These are phyloP conservation scores for Xylariaceae sp. DNA, from an alignment of 2,329 filamentous ascomycete genomes.

Conservation along the genomic window DNA sequence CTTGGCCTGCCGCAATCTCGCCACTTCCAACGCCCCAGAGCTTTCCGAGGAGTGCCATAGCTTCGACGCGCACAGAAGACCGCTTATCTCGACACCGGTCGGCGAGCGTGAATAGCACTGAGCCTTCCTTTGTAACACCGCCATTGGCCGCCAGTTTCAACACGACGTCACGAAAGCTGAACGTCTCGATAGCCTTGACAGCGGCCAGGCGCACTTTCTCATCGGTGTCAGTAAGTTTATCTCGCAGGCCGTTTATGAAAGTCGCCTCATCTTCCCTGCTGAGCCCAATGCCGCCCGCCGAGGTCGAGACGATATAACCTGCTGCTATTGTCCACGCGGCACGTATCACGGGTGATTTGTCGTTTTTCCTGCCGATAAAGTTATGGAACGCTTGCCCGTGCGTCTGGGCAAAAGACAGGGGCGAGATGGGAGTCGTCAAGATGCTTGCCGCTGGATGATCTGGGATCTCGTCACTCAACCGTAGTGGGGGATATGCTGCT, in stretches of 20 bases:
- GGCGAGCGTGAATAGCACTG: slow-evolving; percentile 74
- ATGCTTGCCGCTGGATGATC: slow-evolving; percentile 51
- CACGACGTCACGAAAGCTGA: slow-evolving; percentile 75
- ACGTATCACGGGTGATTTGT: slow-evolving; percentile 78
- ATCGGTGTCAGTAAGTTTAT: slow-evolving; percentile 81
- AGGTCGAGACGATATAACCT: slow-evolving; percentile 84
- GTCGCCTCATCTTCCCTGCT: slow-evolving; percentile 74
- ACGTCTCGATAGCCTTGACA: slow-evolving; percentile 76
- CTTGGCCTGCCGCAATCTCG: slow-evolving; percentile 78
- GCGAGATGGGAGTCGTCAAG: slow-evolving; percentile 76
- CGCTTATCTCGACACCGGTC: slow-evolving; percentile 87
- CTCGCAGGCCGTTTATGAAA: slow-evolving; percentile 67
- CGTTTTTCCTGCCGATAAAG: slow-evolving; percentile 78
- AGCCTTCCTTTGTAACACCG: slow-evolving; percentile 67
- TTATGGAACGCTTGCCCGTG: slow-evolving; percentile 74
- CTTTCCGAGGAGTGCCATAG: slow-evolving; percentile 75
- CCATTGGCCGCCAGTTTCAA: slow-evolving; percentile 74
- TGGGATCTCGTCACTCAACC: slow-evolving; percentile 52
- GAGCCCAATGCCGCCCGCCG: slow-evolving; percentile 82
- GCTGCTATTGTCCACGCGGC: slow-evolving; percentile 80
- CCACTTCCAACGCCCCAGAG: slow-evolving; percentile 92
- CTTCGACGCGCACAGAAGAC: slow-evolving; percentile 73
- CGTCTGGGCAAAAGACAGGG: slow-evolving; percentile 81
- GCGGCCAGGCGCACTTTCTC: slow-evolving; percentile 87
- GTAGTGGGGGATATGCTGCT: slow-evolving; percentile 74